Base-by-base conservation (phyloP, 1,139 yeast genomes). In the Hansenula lynferdii region DNA sequence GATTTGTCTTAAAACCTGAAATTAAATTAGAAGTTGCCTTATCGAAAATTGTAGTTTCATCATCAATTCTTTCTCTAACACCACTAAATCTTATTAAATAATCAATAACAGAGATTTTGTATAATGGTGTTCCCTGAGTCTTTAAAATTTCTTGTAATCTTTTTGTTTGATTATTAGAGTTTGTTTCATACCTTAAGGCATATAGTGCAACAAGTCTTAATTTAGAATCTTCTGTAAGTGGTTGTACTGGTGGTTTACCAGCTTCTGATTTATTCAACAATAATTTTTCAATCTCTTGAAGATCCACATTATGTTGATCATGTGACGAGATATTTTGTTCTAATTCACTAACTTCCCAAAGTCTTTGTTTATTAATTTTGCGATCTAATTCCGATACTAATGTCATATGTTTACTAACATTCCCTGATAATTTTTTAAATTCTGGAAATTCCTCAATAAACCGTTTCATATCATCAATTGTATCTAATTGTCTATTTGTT, bases 371-470 rank as follows among this genome's bases (percentile, higher is more conserved):
- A 18, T 75, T 72, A 33, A 86, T 75, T 41, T 80, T 82, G 40
- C 76, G 73, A 51, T 90, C 95, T 35, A 92, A 71, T 54, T 90
- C 97, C 28, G 92, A 77, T 8, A 92, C 89, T 26, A 92, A 70
- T 17, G 95, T 79, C 70, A 94, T 87, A 61, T 94, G 98, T 55
- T 92, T 92, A 31, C 95, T 76, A n/a, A 94, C 89, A 56, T 89
- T 92, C 30, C 89, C 80, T 11, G 95, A 84, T 34, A 90, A 69
- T 56, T 85, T 85, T 47, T 89, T 81, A 57, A 85, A 90, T 57
- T 92, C 97, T 1, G 98, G 99, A 53, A 85, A 89, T 49, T 86
- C 87, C 44, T 92, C 95, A 42, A 92, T 80, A 54, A 90, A 85
- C 50, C 80, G 78, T 59, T 90, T 94, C 75, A 92, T 83, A 53